These are phyloP conservation scores for Setomelanomma holmii DNA, from an alignment of 2,329 filamentous ascomycete species.

Conservation along the genomic window DNA sequence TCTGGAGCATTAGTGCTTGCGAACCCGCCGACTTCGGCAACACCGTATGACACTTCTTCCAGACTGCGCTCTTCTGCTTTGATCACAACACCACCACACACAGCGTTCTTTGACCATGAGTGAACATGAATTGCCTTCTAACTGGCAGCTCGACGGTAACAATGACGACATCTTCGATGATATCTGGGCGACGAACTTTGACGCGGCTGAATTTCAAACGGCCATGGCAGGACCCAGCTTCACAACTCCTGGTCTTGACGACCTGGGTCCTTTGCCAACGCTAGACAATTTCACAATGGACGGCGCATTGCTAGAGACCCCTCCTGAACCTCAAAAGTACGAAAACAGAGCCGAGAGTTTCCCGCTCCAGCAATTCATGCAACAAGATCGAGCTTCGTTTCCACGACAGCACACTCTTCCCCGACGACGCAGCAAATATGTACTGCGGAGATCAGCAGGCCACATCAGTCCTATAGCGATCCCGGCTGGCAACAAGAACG, in stretches of 20 bases:
- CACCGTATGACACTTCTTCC: not conserved
- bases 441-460: constrained; percentile 12
- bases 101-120: not conserved
- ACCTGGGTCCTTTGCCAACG: not conserved
- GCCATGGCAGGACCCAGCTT: not conserved
- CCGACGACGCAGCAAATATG: constrained; percentile 25
- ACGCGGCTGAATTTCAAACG: not conserved
- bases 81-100: not conserved
- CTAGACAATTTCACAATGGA: not conserved
- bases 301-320: not conserved
- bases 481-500: not conserved
- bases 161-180: not conserved
- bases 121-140: not conserved
- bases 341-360: not conserved
- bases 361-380: not conserved
- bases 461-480: constrained; percentile 17
- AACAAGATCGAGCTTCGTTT: not conserved
- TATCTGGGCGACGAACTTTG: not conserved
- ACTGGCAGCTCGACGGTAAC: not conserved
- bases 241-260: not conserved
- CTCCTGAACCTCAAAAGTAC: not conserved
- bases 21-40: not conserved
- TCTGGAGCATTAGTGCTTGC: not conserved
- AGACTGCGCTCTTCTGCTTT: not conserved
- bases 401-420: constrained; percentile 19